Evolutionary conservation across 768 basidiomycete species (phyloP).

Genomic region (Suillus bovinus): DNA sequence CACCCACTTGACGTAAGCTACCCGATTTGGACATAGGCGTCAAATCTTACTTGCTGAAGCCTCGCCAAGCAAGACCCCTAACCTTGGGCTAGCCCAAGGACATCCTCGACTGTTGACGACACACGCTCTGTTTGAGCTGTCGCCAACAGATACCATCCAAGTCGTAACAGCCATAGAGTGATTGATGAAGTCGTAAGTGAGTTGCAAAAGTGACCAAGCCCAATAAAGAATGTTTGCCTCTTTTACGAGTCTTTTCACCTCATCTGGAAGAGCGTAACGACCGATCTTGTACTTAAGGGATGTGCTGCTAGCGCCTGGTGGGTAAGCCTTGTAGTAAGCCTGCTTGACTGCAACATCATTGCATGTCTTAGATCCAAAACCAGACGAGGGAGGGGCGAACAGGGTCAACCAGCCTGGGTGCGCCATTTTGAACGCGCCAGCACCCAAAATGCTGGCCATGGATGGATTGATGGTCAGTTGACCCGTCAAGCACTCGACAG

Average conservation of each 20-base stretch:
- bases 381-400: neutral
- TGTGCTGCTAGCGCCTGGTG: neutral
- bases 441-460: slow-evolving; percentile 1
- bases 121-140: no score
- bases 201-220: slow-evolving; percentile 7
- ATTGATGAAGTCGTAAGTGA: slow-evolving; percentile 12
- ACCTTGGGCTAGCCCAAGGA: no score
- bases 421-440: slow-evolving; percentile 12
- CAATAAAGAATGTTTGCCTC: slow-evolving; percentile 6
- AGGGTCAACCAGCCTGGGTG: slow-evolving; percentile 9
- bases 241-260: neutral
- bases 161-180: no score
- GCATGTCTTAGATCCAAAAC: neutral
- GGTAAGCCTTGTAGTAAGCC: neutral
- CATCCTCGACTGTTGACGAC: no score
- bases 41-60: no score
- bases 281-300: neutral
- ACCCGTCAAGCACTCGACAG: neutral
- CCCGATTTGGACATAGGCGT: no score
- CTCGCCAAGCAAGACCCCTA: no score
- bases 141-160: no score
- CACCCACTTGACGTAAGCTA: no score
- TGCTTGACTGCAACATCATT: neutral
- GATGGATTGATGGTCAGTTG: neutral
- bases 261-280: neutral